Evolutionary conservation across 192 early-diverging fungal genomes (phyloP).

Genomic region (Thoreauomyces humboldtii): DNA sequence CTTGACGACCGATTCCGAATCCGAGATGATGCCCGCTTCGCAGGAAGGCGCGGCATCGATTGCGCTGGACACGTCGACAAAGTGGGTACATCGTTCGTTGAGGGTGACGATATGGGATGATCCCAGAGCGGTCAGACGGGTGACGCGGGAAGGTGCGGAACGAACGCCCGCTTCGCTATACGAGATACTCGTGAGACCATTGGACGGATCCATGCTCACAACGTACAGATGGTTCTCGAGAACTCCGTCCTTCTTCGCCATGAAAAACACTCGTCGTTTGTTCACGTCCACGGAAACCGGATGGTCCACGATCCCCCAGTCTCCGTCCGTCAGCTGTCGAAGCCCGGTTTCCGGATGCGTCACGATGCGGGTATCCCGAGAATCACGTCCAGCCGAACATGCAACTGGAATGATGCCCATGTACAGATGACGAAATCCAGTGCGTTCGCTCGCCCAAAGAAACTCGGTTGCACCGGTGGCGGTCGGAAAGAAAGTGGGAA

Average conservation of each 20-base stretch:
- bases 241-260: slow-evolving; percentile 53
- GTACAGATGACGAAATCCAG: slow-evolving; percentile 63
- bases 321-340: slow-evolving; percentile 51
- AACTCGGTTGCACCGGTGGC: slow-evolving; percentile 25
- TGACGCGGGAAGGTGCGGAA: background rate
- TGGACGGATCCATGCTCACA: background rate
- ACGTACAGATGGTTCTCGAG: slow-evolving; percentile 67
- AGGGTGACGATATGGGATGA: slow-evolving; percentile 6
- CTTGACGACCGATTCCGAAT: too few relatives aligned
- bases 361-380: background rate
- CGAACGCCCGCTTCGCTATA: background rate
- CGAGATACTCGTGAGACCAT: too few relatives aligned
- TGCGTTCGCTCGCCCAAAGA: slow-evolving; percentile 56
- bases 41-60: background rate
- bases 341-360: slow-evolving; percentile 28
- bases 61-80: slow-evolving; percentile 7
- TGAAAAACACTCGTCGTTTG: slow-evolving; percentile 59
- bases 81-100: background rate
- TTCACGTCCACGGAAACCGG: slow-evolving; percentile 52
- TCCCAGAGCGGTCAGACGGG: slow-evolving; percentile 13
- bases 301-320: slow-evolving; percentile 60
- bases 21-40: background rate
- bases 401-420: slow-evolving; percentile 17
- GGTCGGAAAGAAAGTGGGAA: background rate
- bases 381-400: background rate